phyloP scores from a whole-genome alignment of 345 rosid genomes.

The Pseudoturritis turrita region DNA sequence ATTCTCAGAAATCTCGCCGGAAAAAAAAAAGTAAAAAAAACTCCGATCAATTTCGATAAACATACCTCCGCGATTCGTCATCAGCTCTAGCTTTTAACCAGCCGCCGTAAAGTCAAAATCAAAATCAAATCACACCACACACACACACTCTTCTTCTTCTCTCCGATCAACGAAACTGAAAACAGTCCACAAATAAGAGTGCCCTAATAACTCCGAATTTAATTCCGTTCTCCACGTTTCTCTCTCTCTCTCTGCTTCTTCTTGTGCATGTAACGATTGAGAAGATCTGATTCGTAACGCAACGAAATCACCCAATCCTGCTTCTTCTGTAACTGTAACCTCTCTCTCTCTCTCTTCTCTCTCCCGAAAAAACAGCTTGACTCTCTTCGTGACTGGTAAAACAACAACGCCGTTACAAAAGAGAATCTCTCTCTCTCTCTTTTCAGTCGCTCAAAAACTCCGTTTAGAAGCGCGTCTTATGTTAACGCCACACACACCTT shows the following conservation, averaged over 20 bases:
- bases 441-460: not conserved
- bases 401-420: conserved; percentile 7
- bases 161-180: not conserved
- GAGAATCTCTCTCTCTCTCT: too few species aligned
- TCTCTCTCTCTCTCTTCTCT: conserved; percentile 3
- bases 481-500: not conserved
- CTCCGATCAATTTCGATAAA: conserved; percentile 17
- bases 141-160: not conserved
- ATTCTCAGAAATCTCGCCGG: conserved; percentile 2
- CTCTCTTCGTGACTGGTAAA: conserved; percentile 31
- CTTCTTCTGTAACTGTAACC: conserved; percentile 24
- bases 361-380: conserved; percentile 2
- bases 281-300: conserved; percentile 45
- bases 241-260: not conserved
- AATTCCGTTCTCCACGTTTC: conserved; percentile 19
- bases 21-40: not conserved
- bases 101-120: conserved; percentile 2
- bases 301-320: conserved; percentile 25
- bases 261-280: conserved; percentile 31
- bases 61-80: conserved; percentile 50
- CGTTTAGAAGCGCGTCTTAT: not conserved
- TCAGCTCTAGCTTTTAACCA: conserved; percentile 24
- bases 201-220: conserved; percentile 5
- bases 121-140: not conserved
- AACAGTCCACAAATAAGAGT: not conserved